phyloP scores from a whole-genome alignment of 2,329 filamentous ascomycete species.

The Metarhizium sp. region DNA sequence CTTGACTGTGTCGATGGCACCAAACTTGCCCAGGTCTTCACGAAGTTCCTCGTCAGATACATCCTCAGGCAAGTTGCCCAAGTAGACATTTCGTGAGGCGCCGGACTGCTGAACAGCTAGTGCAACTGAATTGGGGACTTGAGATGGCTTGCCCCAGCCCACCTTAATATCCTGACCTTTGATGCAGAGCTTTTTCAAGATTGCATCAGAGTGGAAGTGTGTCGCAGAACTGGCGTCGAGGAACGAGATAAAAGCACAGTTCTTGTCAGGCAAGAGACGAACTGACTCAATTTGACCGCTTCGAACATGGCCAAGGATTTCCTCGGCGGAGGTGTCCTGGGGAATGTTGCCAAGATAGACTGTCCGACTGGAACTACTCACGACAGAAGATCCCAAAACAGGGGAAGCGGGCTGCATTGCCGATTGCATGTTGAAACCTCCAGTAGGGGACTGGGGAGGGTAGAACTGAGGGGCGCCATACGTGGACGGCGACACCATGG shows the following conservation, averaged over 20 bases:
- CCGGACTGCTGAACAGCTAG: slow-evolving; percentile 95
- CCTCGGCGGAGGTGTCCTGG: slow-evolving; percentile 92
- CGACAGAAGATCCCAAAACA: slow-evolving; percentile 67
- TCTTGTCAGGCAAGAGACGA: slow-evolving; percentile 93
- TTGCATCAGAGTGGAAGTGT: slow-evolving; percentile 98
- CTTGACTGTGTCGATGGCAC: slow-evolving; percentile 94
- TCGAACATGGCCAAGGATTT: slow-evolving; percentile 90
- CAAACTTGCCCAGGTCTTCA: slow-evolving; percentile 93
- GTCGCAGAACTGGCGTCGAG: slow-evolving; percentile 94
- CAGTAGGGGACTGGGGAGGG: slow-evolving; percentile 81
- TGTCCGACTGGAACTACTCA: slow-evolving; percentile 87
- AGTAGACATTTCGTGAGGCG: slow-evolving; percentile 92
- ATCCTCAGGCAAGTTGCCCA: slow-evolving; percentile 88
- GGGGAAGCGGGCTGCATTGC: slow-evolving; percentile 60
- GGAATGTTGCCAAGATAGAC: slow-evolving; percentile 98
- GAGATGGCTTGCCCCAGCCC: slow-evolving; percentile 97
- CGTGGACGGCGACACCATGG: slow-evolving; percentile 75
- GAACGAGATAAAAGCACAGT: slow-evolving; percentile 99
- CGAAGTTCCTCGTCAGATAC: slow-evolving; percentile 84
- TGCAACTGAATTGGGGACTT: slow-evolving; percentile 95
- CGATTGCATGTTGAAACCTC: slow-evolving; percentile 53
- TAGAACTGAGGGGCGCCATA: slow-evolving; percentile 77
- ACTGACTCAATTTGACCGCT: slow-evolving; percentile 99
- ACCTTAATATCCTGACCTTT: slow-evolving; percentile 99
- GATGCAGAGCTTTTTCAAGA: slow-evolving; percentile 98